Conservation (phyloP, 1,284 basidiomycete genomes). For the Taiwanofungus camphoratus region DNA sequence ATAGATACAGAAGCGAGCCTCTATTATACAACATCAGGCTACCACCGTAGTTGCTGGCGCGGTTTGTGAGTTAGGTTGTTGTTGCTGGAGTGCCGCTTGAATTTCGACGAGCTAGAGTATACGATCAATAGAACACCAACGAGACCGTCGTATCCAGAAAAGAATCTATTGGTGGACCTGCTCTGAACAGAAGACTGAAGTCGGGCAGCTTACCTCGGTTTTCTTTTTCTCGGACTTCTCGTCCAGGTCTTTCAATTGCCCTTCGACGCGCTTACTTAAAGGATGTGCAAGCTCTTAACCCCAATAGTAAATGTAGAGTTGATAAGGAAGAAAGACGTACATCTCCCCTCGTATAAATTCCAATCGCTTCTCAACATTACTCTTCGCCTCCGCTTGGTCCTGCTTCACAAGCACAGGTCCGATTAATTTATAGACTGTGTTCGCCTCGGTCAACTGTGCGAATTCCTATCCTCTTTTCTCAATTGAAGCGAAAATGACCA, state of each 20-base stretch:
- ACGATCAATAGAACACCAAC: neutral
- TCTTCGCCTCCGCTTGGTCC: slow-evolving; percentile 83
- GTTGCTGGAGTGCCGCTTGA: slow-evolving; percentile 51
- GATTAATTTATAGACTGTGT: slow-evolving; percentile 87
- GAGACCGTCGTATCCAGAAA: too few relatives aligned
- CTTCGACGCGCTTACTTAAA: slow-evolving; percentile 74
- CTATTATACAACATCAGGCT: too few relatives aligned
- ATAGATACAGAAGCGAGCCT: too few relatives aligned
- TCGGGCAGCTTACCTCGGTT: slow-evolving; percentile 48
- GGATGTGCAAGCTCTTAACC: too few relatives aligned
- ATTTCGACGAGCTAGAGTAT: slow-evolving; percentile 54
- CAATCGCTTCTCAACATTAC: slow-evolving; percentile 87
- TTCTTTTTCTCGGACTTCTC: slow-evolving; percentile 75
- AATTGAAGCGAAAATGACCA: neutral
- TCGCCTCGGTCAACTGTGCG: slow-evolving; percentile 65
- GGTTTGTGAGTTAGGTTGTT: slow-evolving; percentile 35
- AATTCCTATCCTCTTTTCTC: slow-evolving; percentile 64
- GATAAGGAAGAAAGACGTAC: slow-evolving; percentile 48
- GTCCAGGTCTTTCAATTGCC: slow-evolving; percentile 71
- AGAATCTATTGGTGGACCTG: slow-evolving; percentile 1
- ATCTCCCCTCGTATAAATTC: slow-evolving; percentile 90
- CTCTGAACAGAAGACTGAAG: neutral
- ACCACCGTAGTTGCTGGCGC: slow-evolving; percentile 10
- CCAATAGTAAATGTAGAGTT: too few relatives aligned
- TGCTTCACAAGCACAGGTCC: slow-evolving; percentile 91